These are phyloP conservation scores for Raphanus hybrid DNA, from an alignment of 441 rosid genomes.

Conservation along the genomic window DNA sequence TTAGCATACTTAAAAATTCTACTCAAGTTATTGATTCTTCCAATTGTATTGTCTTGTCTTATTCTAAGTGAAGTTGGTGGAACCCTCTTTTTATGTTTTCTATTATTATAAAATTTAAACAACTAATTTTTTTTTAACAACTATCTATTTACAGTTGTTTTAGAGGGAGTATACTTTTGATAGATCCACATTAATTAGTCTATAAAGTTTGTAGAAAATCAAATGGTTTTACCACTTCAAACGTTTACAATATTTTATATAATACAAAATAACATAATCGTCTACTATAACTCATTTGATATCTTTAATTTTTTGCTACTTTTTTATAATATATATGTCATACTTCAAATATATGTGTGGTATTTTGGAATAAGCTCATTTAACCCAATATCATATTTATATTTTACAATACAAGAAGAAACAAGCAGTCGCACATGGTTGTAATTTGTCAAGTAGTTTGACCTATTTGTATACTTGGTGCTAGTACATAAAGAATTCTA, in stretches of 20 bases:
- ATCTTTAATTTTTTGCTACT: background rate
- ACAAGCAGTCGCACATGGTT: constrained; percentile 32
- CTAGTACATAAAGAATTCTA: constrained; percentile 22
- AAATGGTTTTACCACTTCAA: background rate
- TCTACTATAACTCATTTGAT: background rate
- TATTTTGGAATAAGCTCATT: background rate
- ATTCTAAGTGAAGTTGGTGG: constrained; percentile 8
- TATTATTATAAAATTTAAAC: background rate
- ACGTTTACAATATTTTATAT: background rate
- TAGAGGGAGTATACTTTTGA: background rate
- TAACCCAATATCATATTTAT: background rate
- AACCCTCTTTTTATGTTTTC: background rate
- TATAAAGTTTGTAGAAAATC: background rate
- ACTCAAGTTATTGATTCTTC: constrained; percentile 6
- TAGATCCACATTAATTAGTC: background rate
- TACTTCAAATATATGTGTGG: background rate
- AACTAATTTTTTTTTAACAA: no score
- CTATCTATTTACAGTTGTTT: background rate
- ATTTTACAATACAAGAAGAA: background rate
- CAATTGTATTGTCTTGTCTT: constrained; percentile 32
- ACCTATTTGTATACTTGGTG: constrained; percentile 11
- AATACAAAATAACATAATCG: background rate
- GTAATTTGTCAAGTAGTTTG: constrained; percentile 27
- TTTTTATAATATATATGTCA: background rate
- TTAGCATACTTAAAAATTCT: background rate